Base-by-base conservation (phyloP, 805 yeast species). In the Wickerhamiella allomyrinae region DNA sequence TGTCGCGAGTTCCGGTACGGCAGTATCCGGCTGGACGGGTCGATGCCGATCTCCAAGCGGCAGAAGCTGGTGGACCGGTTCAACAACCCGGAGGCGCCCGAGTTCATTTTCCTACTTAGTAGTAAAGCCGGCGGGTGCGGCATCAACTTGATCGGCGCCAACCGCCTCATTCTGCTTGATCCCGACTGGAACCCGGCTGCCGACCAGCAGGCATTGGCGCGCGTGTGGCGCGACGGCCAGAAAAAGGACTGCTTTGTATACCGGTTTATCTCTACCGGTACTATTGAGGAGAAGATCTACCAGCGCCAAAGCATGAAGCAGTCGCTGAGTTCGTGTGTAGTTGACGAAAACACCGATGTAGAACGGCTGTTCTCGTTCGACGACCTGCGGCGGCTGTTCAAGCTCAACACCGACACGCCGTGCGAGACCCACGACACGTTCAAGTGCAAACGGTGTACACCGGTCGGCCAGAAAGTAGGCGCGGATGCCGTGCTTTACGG, bases 51-150 rank as follows among this genome's bases (percentile, higher is more conserved):
- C 44, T 83, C 81, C 62, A 91, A 91, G 57, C 73, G 98, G 48
- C 97, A 91, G 55, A 85, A 82, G 52, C 66, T 89, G 24, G 98
- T 91, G 15, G 97, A 89, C 59, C 66, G 71, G 50, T 87, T 91
- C 62, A 91, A 91, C 56, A 81, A 91, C 53, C 95, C 96, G 1
- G 80, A 82, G 36, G 81, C 86, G 2, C 69, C 76, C 1, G 96
- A 87, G 50, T 91, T 89, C 58, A 76, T 91, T 2, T 91, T 91
- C 53, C 66, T 91, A 46, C 66, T 91, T 41, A 83, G 95, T 57
- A 83, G 95, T 7, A 91, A 91, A 60, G 98, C 98, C 1, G 98
- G 98, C 53, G 98, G 98, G 1, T 91, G 98, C 67, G 98, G 98
- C 62, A 84, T 91, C 54, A 91, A 91, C 58, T 70, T 91, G 53